phyloP scores from a whole-genome alignment of 352 stramenopile genomes.

The Pythium guiyangense region DNA sequence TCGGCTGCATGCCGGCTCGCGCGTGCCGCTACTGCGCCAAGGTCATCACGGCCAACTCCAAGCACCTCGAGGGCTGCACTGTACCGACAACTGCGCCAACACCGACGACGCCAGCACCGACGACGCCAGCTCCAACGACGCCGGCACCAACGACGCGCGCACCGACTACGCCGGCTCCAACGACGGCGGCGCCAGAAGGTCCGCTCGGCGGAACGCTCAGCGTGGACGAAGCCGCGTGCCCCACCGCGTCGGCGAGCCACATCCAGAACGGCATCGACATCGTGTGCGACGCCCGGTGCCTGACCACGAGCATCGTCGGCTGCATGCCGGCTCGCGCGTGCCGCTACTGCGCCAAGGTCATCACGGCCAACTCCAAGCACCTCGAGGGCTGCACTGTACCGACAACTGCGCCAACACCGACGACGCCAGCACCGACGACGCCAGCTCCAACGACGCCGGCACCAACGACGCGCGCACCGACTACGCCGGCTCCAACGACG shows the following conservation, averaged over 20 bases:
- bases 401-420: background rate
- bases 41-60: too few species aligned
- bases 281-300: conserved; percentile 10
- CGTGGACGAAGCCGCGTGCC: too few species aligned
- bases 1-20: too few species aligned
- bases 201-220: background rate
- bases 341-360: conserved; percentile 19
- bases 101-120: background rate
- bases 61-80: too few species aligned
- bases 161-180: background rate
- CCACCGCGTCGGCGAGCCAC: too few species aligned
- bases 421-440: background rate
- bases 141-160: background rate
- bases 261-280: conserved; percentile 6
- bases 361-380: conserved; percentile 13
- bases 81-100: too few species aligned
- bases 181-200: background rate
- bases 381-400: conserved; percentile 11
- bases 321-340: conserved; percentile 11
- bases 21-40: too few species aligned
- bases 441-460: background rate
- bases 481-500: background rate
- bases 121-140: background rate
- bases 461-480: background rate
- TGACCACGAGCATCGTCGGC: conserved; percentile 21